Percentiles rank a stretch among this genome's conserved stretches.
Evolutionary conservation across 805 yeast genomes (phyloP).

Genomic region (Metschnikowia amazonensis): DNA sequence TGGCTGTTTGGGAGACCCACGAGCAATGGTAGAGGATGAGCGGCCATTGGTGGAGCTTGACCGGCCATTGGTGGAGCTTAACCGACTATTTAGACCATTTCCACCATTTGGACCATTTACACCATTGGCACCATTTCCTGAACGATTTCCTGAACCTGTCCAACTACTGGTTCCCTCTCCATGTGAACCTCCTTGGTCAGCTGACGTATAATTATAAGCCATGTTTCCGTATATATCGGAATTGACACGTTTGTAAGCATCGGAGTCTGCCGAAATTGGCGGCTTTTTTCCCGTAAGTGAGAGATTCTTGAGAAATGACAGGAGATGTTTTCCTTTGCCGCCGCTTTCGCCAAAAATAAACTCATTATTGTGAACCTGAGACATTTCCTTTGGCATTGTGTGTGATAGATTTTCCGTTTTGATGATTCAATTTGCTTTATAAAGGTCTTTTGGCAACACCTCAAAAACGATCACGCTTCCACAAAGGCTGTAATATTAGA

Average conservation of each 20-base stretch:
- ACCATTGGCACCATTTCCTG: too few species aligned
- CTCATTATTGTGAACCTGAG: constrained; percentile 48
- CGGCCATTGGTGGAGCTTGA: too few species aligned
- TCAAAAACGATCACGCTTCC: too few species aligned
- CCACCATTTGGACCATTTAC: too few species aligned
- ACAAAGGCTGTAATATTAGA: too few species aligned
- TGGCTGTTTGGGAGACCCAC: constrained; percentile 2
- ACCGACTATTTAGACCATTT: too few species aligned
- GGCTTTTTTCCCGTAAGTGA: constrained; percentile 31
- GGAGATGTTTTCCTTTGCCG: constrained; percentile 58
- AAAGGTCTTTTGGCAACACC: too few species aligned
- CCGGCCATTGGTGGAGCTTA: too few species aligned
- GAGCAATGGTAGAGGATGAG: too few species aligned
- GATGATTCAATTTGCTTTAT: too few species aligned
- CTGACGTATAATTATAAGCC: constrained; percentile 23
- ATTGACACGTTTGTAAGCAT: constrained; percentile 24
- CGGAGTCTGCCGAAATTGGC: constrained; percentile 7
- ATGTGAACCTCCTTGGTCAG: constrained; percentile 16
- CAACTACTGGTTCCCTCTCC: too few species aligned
- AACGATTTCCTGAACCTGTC: neutral
- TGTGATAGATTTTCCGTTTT: too few species aligned
- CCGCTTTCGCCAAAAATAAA: constrained; percentile 67
- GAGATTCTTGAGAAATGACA: constrained; percentile 47
- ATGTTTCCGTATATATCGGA: constrained; percentile 39
- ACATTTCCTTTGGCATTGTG: constrained; percentile 43